Evolutionary conservation across 2,329 filamentous ascomycete species (phyloP).

Genomic region (Colletotrichum brevisporum): DNA sequence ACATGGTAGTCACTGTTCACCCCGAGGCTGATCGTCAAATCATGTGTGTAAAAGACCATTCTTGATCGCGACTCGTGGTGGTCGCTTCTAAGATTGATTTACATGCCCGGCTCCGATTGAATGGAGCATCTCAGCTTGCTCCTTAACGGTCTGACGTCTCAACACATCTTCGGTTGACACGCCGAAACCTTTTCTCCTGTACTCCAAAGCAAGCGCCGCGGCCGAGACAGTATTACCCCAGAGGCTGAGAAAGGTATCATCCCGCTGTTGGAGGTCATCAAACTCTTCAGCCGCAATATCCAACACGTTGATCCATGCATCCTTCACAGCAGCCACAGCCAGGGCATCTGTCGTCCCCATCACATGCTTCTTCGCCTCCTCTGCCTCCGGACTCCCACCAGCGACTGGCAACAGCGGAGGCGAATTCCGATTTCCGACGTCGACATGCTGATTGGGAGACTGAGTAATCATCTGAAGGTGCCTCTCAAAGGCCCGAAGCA

Average conservation of each 20-base stretch:
- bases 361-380: background rate
- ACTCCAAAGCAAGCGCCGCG: conserved; percentile 11
- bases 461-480: conserved; percentile 5
- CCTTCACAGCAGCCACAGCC: background rate
- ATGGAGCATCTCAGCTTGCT: conserved; percentile 6
- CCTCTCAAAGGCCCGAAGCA: conserved; percentile 8
- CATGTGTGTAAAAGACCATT: too few species aligned
- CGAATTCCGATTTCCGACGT: background rate
- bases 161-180: conserved; percentile 22
- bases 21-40: too few species aligned
- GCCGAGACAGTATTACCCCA: conserved; percentile 28
- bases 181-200: background rate
- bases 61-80: too few species aligned
- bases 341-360: too few species aligned
- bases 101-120: background rate
- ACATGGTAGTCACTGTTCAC: too few species aligned
- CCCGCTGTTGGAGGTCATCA: background rate
- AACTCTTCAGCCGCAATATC: background rate
- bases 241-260: background rate
- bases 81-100: too few species aligned
- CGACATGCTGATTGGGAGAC: background rate
- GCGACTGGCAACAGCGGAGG: background rate
- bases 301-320: conserved; percentile 10
- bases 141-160: conserved; percentile 1
- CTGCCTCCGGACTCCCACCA: too few species aligned